Conservation (phyloP, 768 basidiomycete species). For the Lactarius deliciosus region DNA sequence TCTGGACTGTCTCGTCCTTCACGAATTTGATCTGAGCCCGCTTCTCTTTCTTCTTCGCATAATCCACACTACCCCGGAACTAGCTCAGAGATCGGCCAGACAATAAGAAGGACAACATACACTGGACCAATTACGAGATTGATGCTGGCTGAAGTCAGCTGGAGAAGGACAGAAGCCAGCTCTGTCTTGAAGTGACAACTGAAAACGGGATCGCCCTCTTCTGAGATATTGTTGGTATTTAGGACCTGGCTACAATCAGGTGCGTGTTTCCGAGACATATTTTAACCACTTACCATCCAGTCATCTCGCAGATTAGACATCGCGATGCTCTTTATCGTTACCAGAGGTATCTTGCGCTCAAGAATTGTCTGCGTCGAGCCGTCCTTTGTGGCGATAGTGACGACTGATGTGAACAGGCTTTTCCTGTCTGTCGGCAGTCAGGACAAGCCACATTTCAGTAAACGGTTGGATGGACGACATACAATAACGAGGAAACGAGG, state of each 20-base stretch:
- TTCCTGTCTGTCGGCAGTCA: conserved; percentile 59
- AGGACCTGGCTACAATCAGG: conserved; percentile 53
- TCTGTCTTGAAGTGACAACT: conserved; percentile 96
- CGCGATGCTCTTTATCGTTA: conserved; percentile 82
- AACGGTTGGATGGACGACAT: conserved; percentile 36
- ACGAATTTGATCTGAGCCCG: conserved; percentile 79
- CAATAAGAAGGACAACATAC: conserved; percentile 48
- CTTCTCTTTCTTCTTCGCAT: conserved; percentile 98
- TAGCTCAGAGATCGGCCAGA: conserved; percentile 1
- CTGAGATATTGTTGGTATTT: conserved; percentile 68
- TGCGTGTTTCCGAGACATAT: background rate
- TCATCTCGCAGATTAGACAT: conserved; percentile 92
- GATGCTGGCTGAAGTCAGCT: conserved; percentile 74
- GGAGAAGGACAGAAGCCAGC: conserved; percentile 76
- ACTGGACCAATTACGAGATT: conserved; percentile 70
- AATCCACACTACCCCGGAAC: conserved; percentile 64
- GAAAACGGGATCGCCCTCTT: conserved; percentile 94
- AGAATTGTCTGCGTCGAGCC: conserved; percentile 57
- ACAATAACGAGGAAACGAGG: conserved; percentile 91
- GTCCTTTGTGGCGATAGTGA: conserved; percentile 54
- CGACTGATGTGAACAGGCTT: conserved; percentile 82
- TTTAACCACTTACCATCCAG: conserved; percentile 69
- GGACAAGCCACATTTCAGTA: background rate
- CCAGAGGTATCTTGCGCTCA: conserved; percentile 87
- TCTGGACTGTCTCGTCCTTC: conserved; percentile 82